Percentiles rank a stretch among this genome's conserved stretches.
These are phyloP conservation scores for Fusarium euwallaceae DNA, from an alignment of 2,329 filamentous ascomycete species.

Conservation along the genomic window DNA sequence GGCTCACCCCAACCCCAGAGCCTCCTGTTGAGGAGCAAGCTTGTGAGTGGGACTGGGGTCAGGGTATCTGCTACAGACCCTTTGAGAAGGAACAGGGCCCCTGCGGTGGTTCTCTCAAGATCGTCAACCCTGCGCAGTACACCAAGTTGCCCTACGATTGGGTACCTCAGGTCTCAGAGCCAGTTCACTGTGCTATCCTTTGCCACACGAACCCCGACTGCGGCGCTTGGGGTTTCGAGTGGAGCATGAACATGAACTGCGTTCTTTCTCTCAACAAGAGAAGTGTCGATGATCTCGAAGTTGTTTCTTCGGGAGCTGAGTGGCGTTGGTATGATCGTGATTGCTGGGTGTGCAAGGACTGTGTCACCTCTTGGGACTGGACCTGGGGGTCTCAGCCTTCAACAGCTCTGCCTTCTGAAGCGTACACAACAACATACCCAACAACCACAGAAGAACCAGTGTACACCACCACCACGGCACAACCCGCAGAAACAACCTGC, in stretches of 20 bases:
- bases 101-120: conserved; percentile 2
- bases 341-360: conserved; percentile 8
- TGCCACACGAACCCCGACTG: conserved; percentile 4
- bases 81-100: neutral
- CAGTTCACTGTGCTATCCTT: neutral
- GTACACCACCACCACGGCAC: neutral
- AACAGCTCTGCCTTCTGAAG: neutral
- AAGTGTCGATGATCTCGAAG: neutral
- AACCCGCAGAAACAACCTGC: neutral
- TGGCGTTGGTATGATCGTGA: conserved; percentile 1
- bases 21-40: neutral
- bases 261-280: conserved; percentile 1
- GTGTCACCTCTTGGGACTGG: conserved; percentile 8
- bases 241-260: conserved; percentile 8
- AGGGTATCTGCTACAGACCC: neutral
- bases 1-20: neutral
- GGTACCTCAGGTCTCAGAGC: neutral
- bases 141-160: neutral
- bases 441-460: neutral
- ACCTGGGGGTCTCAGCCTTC: neutral
- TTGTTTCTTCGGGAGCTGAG: neutral
- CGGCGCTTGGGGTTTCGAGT: conserved; percentile 4
- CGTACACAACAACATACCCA: neutral
- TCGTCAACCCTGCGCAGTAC: conserved; percentile 1
- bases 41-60: neutral